Base-by-base conservation (phyloP, 2,329 filamentous ascomycete genomes). In the Trichocomaceae sp. region DNA sequence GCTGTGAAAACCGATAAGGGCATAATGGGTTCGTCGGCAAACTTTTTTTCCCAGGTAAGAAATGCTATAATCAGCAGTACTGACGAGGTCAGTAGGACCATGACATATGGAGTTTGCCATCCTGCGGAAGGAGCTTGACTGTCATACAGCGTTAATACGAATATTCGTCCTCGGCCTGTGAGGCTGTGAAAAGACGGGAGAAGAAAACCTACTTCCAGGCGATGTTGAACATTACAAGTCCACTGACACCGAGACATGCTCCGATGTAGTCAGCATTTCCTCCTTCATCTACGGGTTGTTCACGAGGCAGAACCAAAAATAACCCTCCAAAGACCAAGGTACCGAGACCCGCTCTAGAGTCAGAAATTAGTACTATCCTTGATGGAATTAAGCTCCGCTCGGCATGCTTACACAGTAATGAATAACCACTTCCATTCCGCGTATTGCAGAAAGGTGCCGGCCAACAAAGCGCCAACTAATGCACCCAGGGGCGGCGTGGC, bases 171-270 rank as follows among this genome's bases (percentile, higher is more conserved):
- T 26, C 3, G 23, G 23, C 23, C 4, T 4, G 23, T 26, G 23
- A 26, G 23, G n/a, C n/a, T n/a, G n/a, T n/a, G n/a, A 26, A 26
- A 26, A 26, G 23, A 26, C 3, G 7, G 23, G 23, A 26, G 7
- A 33, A 33, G 12, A 9, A 5, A 33, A 12, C 69, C 64, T 59
- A 78, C 77, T 79, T 80, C 72, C 77, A 80, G 1, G 71, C 72
- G 20, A 80, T 69, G 52, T 77, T 79, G 55, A 79, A 79, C 79
- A 59, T 1, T 78, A 62, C n/a, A 79, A 59, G 3, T 70, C 69
- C 15, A 63, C 60, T 1, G n/a, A 72, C 63, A 0, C 71, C 76
- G 2, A 77, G 64, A 9, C 61, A 63, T 2, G 69, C 69, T 0
- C 75, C 78, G 7, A 73, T 52, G 58, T 66, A 74, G 52, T 76